Conservation (phyloP, 495 filamentous ascomycete genomes). For the Clohesyomyces aquaticus region DNA sequence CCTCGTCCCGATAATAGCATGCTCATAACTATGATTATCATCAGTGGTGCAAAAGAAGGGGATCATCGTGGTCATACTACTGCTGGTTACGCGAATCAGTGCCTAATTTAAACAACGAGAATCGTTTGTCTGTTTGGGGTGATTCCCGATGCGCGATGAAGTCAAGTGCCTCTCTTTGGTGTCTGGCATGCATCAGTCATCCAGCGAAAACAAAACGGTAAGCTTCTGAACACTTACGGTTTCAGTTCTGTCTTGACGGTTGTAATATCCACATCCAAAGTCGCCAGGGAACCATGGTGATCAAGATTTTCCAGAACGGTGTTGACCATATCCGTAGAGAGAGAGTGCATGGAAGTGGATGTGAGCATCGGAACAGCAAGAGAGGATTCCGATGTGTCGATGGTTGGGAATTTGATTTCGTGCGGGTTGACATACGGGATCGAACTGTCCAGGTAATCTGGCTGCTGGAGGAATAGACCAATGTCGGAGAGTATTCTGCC, state of each 20-base stretch:
- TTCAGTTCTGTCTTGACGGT: constrained; percentile 7
- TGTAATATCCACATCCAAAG: constrained; percentile 5
- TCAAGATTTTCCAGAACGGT: background rate
- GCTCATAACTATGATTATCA: constrained; percentile 8
- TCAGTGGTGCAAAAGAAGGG: background rate
- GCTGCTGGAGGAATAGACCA: constrained; percentile 14
- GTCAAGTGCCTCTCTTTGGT: constrained; percentile 20
- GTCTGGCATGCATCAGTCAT: background rate
- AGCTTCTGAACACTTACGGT: background rate
- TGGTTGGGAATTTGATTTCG: constrained; percentile 12
- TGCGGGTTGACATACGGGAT: constrained; percentile 13
- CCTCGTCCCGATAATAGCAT: constrained; percentile 6
- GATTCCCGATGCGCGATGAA: constrained; percentile 14
- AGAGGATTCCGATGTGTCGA: constrained; percentile 1
- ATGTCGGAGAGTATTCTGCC: constrained; percentile 13
- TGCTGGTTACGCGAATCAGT: background rate
- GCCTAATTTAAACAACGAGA: constrained; percentile 9
- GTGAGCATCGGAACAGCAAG: background rate
- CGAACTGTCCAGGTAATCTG: constrained; percentile 7
- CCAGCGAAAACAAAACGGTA: background rate
- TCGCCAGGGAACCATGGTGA: background rate
- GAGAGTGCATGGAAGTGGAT: background rate
- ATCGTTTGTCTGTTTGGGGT: background rate
- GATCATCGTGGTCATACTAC: too few species aligned
- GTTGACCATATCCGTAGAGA: background rate